Conservation (phyloP, 1,284 basidiomycete species). For the Ganoderma boninense region DNA sequence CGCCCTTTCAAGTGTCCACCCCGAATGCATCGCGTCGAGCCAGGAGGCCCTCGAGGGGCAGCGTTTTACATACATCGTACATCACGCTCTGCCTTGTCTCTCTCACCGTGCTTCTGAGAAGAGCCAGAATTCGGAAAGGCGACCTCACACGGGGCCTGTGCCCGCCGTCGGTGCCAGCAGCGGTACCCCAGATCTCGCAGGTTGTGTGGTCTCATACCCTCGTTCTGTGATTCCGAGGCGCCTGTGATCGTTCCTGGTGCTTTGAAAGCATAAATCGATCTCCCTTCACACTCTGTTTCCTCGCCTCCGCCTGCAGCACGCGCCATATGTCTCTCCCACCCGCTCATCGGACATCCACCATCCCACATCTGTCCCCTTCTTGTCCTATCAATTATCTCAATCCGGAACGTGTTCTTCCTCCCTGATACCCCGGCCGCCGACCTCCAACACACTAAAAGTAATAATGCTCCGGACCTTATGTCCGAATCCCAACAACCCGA, state of each 20-base stretch:
- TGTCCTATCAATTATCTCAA: background rate
- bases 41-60: background rate
- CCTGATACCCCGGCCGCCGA: background rate
- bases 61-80: conserved; percentile 28
- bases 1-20: background rate
- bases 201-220: conserved; percentile 20
- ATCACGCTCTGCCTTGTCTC: conserved; percentile 13
- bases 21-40: background rate
- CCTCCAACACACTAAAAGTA: background rate
- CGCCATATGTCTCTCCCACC: conserved; percentile 6
- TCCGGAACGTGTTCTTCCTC: background rate
- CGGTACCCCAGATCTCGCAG: conserved; percentile 31
- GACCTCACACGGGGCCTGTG: conserved; percentile 15
- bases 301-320: conserved; percentile 20
- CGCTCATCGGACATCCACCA: conserved; percentile 8
- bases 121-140: background rate
- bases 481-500: too few relatives aligned
- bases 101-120: background rate
- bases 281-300: conserved; percentile 31
- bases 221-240: conserved; percentile 27
- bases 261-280: conserved; percentile 20
- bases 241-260: conserved; percentile 28
- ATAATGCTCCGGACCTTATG: background rate
- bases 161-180: conserved; percentile 15
- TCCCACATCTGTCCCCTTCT: background rate